Base-by-base conservation (phyloP, 2,329 filamentous ascomycete species). In the Septoria linicola region DNA sequence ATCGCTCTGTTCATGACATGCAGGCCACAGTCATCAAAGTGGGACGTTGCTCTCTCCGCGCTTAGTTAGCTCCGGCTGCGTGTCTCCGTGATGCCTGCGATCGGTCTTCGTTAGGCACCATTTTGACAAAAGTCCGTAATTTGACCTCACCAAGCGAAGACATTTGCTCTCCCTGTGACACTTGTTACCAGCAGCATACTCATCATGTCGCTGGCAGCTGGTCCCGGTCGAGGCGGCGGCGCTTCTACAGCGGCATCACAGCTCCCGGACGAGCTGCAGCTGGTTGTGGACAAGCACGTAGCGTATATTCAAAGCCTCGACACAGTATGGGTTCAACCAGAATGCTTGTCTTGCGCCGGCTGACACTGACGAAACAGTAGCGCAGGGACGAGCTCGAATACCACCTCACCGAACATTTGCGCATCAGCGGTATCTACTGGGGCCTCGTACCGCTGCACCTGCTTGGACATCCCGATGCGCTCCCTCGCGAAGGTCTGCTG, bases 391-490 rank as follows among this genome's bases (percentile, higher is more conserved):
- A 96, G 72, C 84, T 96, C 63, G 90, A 96, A 71, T 99, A 97
- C 76, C 96, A 92, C 87, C 79, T 97, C 68, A 99, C 93, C 11
- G 92, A 99, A 72, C 93, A 99, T 70, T 79, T 99, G 60, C 89
- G 93, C 55, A 80, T 99, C 51, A 96, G 93, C 69, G 93, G 93
- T 37, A 81, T 99, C 41, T 99, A 99, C 72, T 99, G 93, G 93
- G 93, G 93, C 11, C 74, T 99, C 51, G 93, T 85, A 5, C 87
- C 92, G 5, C 80, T 97, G 34, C 87, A 96, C 75, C 79, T 97
- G 21, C 82, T 99, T 53, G 82, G 84, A 41, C 85, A 81, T 49
- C 89, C 91, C 1, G 83, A 95, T 56, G 89, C 87, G 2, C 80
- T 99, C 8, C 87, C 92, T 8, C 83, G 88, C 47, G 78, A 84